Conservation (phyloP, 2,329 filamentous ascomycete genomes). For the Penicillium sp. region DNA sequence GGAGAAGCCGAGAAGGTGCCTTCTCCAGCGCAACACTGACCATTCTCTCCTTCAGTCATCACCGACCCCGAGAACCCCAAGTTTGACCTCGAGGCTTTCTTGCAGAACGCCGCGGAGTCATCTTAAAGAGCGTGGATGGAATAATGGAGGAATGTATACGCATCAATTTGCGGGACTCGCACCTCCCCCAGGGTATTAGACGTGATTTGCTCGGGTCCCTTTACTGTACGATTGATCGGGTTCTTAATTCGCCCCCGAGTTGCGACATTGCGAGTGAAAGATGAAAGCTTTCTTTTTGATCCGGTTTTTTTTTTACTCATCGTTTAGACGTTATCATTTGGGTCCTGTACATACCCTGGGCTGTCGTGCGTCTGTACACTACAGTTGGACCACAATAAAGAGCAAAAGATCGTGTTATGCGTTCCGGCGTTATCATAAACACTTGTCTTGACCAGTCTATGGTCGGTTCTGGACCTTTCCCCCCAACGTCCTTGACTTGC, state of each 20-base stretch:
- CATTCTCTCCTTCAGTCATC: constrained; percentile 50
- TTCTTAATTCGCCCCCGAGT: constrained; percentile 36
- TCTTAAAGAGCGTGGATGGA: constrained; percentile 26
- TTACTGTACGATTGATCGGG: constrained; percentile 43
- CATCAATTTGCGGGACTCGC: constrained; percentile 30
- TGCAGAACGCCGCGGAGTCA: constrained; percentile 55
- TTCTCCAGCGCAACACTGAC: constrained; percentile 10
- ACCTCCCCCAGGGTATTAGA: constrained; percentile 34
- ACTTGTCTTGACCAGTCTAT: constrained; percentile 1
- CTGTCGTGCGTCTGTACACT: constrained; percentile 38
- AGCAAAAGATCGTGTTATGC: constrained; percentile 36
- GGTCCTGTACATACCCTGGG: constrained; percentile 42
- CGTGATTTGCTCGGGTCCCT: constrained; percentile 31
- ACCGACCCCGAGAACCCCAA: constrained; percentile 77
- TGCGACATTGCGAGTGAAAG: constrained; percentile 41
- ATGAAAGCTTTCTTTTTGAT: constrained; percentile 35
- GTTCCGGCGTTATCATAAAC: constrained; percentile 23
- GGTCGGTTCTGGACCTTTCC: not conserved
- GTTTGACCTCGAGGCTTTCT: constrained; percentile 86
- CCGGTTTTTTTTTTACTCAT: constrained; percentile 28
- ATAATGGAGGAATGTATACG: constrained; percentile 29
- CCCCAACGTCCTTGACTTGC: not conserved
- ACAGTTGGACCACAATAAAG: constrained; percentile 34
- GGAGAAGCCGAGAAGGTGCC: constrained; percentile 4
- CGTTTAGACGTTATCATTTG: constrained; percentile 38